Evolutionary conservation across 257 asterid species (phyloP), one percentile per base, ranked within the genome.

Genomic region (Fraxinus americana): DNA sequence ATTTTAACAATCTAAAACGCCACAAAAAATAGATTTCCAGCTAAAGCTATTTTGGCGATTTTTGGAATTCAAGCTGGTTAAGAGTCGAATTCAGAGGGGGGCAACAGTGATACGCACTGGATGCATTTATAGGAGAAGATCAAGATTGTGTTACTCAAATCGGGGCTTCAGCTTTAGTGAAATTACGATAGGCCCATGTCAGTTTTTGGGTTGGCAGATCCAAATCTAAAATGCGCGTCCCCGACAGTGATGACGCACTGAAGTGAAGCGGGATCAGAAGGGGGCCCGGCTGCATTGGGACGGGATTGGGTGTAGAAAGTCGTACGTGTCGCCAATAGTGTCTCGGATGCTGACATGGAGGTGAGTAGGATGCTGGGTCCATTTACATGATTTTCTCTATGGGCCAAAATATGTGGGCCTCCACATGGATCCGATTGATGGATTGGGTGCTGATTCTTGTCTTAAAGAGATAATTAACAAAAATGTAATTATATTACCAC

Each of bases 201-300:
- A 21, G 14, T 21, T n/a, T 59, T 57, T n/a, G 17, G 32, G 67
- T 21, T 61, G 17, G 34, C 67, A 61, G 69, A 63, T 63, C 69
- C 35, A 27, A 63, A 63, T 63, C 69, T 23, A 19, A 63, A 63
- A 63, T 27, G 35, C n/a, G 35, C 69, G 2, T 63, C 69, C 35
- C 69, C 69, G 69, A 63, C 69, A 63, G 69, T 63, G 69, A 63
- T 27, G 36, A 63, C 11, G 25, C 34, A 61, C 36, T 63, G 69
- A 27, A 63, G 36, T 27, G 69, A 63, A 27, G 69, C 7, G 19
- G 36, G 19, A 63, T 25, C 36, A 27, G 34, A 23, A 23, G 69
- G 27, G 69, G 69, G 36, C 0, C 69, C 69, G 27, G 5, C 17
- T 0, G 36, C 19, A 25, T 25, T 63, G 6, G 36, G 35, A 63